Percentiles rank a stretch among this genome's conserved stretches.
Conservation (phyloP, 164 flowering plant genomes). For the Piper betle region DNA sequence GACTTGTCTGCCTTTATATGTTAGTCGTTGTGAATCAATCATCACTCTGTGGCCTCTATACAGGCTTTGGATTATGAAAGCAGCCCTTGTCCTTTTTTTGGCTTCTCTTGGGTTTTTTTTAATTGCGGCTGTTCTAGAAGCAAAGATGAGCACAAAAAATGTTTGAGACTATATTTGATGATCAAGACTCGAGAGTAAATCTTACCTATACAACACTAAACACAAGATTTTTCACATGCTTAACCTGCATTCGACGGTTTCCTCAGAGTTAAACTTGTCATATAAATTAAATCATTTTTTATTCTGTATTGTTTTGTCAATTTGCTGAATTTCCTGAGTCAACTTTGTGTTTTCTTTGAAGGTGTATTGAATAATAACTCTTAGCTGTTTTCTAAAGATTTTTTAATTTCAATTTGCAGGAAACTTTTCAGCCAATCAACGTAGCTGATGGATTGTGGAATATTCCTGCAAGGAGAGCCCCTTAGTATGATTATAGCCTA, state of each 20-base stretch:
- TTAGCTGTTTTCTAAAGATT: not conserved
- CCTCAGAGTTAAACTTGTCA: not conserved
- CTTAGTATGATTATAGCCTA: slow-evolving; percentile 43
- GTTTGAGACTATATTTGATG: not conserved
- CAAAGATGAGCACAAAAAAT: too few species aligned
- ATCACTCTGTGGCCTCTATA: not conserved
- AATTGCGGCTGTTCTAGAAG: not conserved
- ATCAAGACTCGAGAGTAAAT: not conserved
- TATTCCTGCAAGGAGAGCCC: slow-evolving; percentile 77
- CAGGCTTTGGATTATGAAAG: not conserved
- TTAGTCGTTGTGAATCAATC: not conserved
- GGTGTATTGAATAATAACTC: not conserved
- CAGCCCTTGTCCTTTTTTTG: not conserved
- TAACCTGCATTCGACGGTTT: not conserved
- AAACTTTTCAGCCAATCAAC: slow-evolving; percentile 71
- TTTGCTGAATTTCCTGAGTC: not conserved
- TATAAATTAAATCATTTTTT: not conserved
- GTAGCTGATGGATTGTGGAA: slow-evolving; percentile 64
- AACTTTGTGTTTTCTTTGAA: not conserved
- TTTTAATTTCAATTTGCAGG: slow-evolving; percentile 29
- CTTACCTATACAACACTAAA: not conserved
- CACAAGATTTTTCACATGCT: not conserved
- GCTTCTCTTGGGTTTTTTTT: not conserved
- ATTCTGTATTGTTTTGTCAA: not conserved
- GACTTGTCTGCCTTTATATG: not conserved